Conservation (phyloP, 352 stramenopile species). For the Phytophthora ramorum region DNA sequence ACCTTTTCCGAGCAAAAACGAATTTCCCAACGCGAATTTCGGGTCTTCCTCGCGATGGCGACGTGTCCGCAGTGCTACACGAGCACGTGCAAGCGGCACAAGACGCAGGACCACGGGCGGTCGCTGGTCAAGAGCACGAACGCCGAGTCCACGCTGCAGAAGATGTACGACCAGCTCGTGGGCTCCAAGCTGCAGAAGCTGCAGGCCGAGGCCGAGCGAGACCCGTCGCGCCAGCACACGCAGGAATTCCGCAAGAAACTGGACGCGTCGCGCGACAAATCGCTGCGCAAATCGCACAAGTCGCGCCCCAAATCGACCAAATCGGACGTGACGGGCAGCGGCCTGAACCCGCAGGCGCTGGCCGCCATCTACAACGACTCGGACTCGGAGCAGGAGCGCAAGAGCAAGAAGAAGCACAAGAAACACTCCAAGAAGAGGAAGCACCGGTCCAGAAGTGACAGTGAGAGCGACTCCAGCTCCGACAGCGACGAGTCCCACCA, state of each 20-base stretch:
- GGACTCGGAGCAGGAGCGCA: slow-evolving; percentile 25
- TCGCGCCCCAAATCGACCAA: slow-evolving; percentile 46
- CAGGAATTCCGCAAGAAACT: slow-evolving; percentile 68
- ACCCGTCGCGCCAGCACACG: slow-evolving; percentile 47
- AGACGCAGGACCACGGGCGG: slow-evolving; percentile 68
- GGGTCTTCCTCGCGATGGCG: slow-evolving; percentile 53
- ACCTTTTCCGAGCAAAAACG: too few species aligned
- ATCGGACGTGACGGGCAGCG: slow-evolving; percentile 42
- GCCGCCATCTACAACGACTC: slow-evolving; percentile 63
- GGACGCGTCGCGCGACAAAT: slow-evolving; percentile 72
- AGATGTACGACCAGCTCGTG: slow-evolving; percentile 83
- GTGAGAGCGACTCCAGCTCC: slow-evolving; percentile 19
- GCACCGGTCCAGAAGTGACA: slow-evolving; percentile 20
- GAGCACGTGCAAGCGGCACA: slow-evolving; percentile 71
- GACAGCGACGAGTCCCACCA: slow-evolving; percentile 25
- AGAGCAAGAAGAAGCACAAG: slow-evolving; percentile 46
- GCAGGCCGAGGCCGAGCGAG: slow-evolving; percentile 56
- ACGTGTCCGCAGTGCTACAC: slow-evolving; percentile 87
- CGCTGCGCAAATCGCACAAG: slow-evolving; percentile 60
- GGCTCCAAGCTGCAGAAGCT: slow-evolving; percentile 77
- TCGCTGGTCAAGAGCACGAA: slow-evolving; percentile 56
- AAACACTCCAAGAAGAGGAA: slow-evolving; percentile 40
- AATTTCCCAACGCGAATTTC: too few species aligned
- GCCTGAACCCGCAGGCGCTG: slow-evolving; percentile 76
- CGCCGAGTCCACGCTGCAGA: slow-evolving; percentile 69